phyloP scores from a whole-genome alignment of 306 rosid genomes.

The Acacia acuminata region DNA sequence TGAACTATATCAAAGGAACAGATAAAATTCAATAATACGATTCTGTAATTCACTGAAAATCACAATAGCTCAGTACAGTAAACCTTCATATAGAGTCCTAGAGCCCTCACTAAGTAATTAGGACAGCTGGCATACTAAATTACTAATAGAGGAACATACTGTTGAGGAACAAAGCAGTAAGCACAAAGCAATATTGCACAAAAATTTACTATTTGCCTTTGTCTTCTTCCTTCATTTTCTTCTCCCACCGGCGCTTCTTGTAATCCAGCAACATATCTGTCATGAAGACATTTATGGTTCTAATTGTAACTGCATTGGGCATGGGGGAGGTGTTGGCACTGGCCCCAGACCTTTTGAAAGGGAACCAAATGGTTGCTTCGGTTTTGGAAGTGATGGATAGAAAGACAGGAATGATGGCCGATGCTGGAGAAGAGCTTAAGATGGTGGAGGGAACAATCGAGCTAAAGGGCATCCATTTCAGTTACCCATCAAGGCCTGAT shows the following conservation, averaged over 20 bases:
- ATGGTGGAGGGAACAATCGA: conserved; percentile 84
- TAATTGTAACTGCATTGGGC: conserved; percentile 87
- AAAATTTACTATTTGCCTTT: conserved; percentile 52
- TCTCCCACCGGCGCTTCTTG: conserved; percentile 90
- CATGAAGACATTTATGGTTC: conserved; percentile 94
- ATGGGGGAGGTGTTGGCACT: conserved; percentile 93
- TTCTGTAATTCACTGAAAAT: background rate
- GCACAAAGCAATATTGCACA: conserved; percentile 11
- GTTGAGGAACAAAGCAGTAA: conserved; percentile 5
- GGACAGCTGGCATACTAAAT: too few species aligned
- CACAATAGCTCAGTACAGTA: background rate
- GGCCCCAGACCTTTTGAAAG: conserved; percentile 95
- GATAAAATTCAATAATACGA: background rate
- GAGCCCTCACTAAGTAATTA: background rate
- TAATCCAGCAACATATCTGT: conserved; percentile 74
- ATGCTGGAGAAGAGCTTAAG: conserved; percentile 69
- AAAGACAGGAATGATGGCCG: conserved; percentile 60
- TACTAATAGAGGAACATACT: background rate
- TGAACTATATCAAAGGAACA: background rate
- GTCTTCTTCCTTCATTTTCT: conserved; percentile 97
- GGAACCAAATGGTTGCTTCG: conserved; percentile 93
- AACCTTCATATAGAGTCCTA: background rate
- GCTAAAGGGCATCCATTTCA: conserved; percentile 68
- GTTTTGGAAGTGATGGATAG: conserved; percentile 84
- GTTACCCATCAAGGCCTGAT: conserved; percentile 93